A percentile compares a stretch with the other conserved stretches of the same genome.
These are phyloP conservation scores for Acacia melanoxylon DNA, from an alignment of 306 rosid species.

Conservation along the genomic window DNA sequence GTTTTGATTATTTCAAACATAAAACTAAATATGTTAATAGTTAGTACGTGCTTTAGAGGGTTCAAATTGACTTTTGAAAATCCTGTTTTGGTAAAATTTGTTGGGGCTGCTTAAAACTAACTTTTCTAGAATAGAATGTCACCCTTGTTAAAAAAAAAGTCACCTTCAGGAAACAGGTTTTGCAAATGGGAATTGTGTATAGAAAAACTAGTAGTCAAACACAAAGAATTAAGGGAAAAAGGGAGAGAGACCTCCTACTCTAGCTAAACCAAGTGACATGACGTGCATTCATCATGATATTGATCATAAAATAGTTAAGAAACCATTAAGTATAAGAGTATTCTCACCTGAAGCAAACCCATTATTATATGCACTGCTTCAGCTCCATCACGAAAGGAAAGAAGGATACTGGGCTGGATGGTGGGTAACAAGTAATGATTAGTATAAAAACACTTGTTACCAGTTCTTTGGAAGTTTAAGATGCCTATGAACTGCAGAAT, in stretches of 20 bases:
- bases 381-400: conserved; percentile 77
- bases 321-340: background rate
- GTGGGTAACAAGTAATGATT: conserved; percentile 8
- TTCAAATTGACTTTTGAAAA: background rate
- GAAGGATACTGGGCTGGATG: conserved; percentile 63
- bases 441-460: conserved; percentile 29
- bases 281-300: background rate
- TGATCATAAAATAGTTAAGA: conserved; percentile 1
- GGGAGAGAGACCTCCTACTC: background rate
- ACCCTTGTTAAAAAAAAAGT: too few relatives aligned
- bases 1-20: background rate
- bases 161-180: too few relatives aligned
- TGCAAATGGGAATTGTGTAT: too few relatives aligned
- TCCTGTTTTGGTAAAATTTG: too few relatives aligned
- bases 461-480: background rate
- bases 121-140: background rate
- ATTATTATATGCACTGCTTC: conserved; percentile 46
- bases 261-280: conserved; percentile 7
- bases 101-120: background rate
- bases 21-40: too few relatives aligned
- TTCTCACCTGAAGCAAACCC: conserved; percentile 80
- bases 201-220: background rate
- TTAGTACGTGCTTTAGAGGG: background rate
- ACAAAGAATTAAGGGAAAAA: background rate
- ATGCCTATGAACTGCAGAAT: background rate